Base-by-base conservation (phyloP, 129 eudicot species). In the Centella asiatica region DNA sequence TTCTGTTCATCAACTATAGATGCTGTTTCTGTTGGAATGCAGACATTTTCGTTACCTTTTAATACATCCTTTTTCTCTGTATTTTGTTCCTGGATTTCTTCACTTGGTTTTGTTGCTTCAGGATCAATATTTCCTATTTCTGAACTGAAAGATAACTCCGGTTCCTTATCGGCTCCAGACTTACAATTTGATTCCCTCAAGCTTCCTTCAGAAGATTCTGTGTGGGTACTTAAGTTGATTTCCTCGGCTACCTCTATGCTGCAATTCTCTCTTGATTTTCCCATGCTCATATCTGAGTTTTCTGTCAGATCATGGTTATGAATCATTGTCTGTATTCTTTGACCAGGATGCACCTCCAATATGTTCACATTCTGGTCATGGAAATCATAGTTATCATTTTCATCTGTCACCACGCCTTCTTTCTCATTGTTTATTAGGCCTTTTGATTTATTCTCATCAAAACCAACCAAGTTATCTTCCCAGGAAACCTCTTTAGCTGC, bases 81-180 rank as follows among this genome's bases (percentile, higher is more conserved):
- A 28, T 58, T 42, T 17, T 28, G 40, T 37, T 70, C 74, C 42
- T 65, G 64, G 23, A 9, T 55, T 37, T 29, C 54, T 12, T 20
- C 62, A 60, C 62, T 44, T 28, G 24, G 29, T 28, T n/a, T 46
- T 42, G 24, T 67, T 44, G 32, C 75, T 67, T 50, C 66, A 62
- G 51, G 60, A 66, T 64, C 67, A 13, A 69, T 60, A 44, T 69
- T 39, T 49, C 27, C 8, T 29, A 4, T 46, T 60, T 8, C 69
- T 67, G 63, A 29, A 51, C 62, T 59, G 62, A 52, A 2, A 12
- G 44, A 47, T 25, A 44, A 29, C 54, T 60, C 64, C 40, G 26
- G 53, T 42, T 59, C 67, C 10, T 34, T 40, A 22, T 3, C 71
- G 31, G 64, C 32, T 22, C 11, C 67, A 25, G 28, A 25, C 23